Conservation (phyloP, 2,329 filamentous ascomycete species). For the Paecilomyces formosus region DNA sequence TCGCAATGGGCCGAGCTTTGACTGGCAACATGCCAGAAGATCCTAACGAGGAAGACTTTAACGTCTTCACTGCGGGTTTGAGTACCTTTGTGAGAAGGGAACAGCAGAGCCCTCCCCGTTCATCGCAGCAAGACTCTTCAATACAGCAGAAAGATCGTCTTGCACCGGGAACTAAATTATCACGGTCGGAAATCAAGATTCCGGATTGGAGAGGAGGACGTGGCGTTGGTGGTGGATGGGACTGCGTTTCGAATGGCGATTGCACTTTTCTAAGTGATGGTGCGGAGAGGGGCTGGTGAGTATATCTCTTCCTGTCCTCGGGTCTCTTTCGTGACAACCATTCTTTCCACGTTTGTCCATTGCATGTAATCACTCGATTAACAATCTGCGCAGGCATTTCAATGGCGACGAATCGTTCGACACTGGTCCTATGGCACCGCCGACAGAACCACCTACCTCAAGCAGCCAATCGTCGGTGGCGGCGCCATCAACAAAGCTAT, state of each 20-base stretch:
- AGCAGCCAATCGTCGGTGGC: background rate
- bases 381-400: slow-evolving; percentile 31
- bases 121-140: background rate
- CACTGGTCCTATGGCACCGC: slow-evolving; percentile 22
- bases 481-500: background rate
- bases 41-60: slow-evolving; percentile 69
- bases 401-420: slow-evolving; percentile 41
- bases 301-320: slow-evolving; percentile 18
- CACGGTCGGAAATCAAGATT: slow-evolving; percentile 13
- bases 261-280: slow-evolving; percentile 74
- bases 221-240: slow-evolving; percentile 71
- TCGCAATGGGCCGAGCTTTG: slow-evolving; percentile 73
- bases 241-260: slow-evolving; percentile 71
- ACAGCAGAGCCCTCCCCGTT: slow-evolving; percentile 6
- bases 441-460: slow-evolving; percentile 9
- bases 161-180: slow-evolving; percentile 22
- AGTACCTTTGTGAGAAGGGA: slow-evolving; percentile 54
- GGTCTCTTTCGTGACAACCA: slow-evolving; percentile 1
- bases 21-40: slow-evolving; percentile 71
- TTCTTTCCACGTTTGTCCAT: background rate
- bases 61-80: slow-evolving; percentile 74
- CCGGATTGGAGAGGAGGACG: slow-evolving; percentile 50
- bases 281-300: slow-evolving; percentile 81
- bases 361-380: background rate
- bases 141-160: slow-evolving; percentile 18